Evolutionary conservation across 106 monocot species (phyloP), one percentile per base, ranked within the genome.

Genomic region (Triglochin maritima): DNA sequence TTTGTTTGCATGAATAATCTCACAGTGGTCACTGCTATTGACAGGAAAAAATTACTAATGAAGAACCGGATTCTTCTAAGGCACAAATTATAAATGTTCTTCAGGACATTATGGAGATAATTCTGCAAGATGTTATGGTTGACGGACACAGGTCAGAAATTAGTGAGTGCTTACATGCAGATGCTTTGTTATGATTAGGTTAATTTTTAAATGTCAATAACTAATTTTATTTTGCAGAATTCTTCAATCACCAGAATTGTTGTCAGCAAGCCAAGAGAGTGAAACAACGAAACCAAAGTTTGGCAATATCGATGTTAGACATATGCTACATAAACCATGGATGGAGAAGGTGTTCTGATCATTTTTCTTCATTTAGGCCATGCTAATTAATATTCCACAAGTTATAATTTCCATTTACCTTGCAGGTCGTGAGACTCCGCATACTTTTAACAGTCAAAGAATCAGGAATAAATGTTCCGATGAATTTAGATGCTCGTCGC

Each of bases 91-190:
- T 87, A 62, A 95, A 87, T 83, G 87, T 95, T 57, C 70, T 95
- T 49, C 95, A 95, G 71, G 95, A 95, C 76, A 90, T 90, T 55
- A 78, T 90, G 83, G 95, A 95, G 75, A 95, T 95, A 64, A 82
- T 88, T 71, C 73, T 75, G 74, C 90, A 87, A 69, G 95, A 95
- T 81, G 73, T 90, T 13, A 87, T 95, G 90, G 78, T 59, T 17
- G 71, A 71, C 65, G 81, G 69, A 74, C 72, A 73, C 3, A 76
- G 70, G 94, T 95, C 63, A 67, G 57, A 4, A 66, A 60, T 10
- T 12, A 0, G 13, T 2, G 57, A 57, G 4, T 44, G n/a, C 3
- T 46, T 41, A 46, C 46, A 47, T 46, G 13, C n/a, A 50, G 56
- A n/a, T n/a, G n/a, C n/a, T n/a, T n/a, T n/a, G n/a, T n/a, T n/a